A percentile compares a stretch with the other conserved stretches of the same genome.
Conservation (phyloP, 768 basidiomycete species). For the Auricularia heimuer region DNA sequence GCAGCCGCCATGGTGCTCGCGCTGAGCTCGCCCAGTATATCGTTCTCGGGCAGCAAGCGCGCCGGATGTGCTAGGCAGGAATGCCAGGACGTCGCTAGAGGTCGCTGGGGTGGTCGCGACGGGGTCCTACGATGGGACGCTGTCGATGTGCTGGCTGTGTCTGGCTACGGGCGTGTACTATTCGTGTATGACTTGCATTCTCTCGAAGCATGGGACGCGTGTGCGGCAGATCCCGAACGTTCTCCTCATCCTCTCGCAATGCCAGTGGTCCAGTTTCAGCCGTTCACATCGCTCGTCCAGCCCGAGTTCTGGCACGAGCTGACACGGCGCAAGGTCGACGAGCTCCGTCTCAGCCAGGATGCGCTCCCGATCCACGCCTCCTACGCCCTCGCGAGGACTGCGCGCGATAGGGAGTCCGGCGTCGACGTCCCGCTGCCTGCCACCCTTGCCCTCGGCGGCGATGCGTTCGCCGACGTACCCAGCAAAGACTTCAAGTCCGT, state of each 20-base stretch:
- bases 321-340: constrained; percentile 81
- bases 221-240: background rate
- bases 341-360: constrained; percentile 71
- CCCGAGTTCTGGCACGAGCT: constrained; percentile 93
- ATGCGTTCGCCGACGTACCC: constrained; percentile 44
- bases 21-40: no score
- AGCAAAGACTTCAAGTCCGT: constrained; percentile 30
- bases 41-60: no score
- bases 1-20: no score
- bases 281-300: constrained; percentile 77
- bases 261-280: constrained; percentile 66
- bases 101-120: no score
- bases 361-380: constrained; percentile 52
- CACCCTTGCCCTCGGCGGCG: constrained; percentile 52
- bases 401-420: constrained; percentile 70
- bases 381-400: constrained; percentile 59
- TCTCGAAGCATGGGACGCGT: no score
- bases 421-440: constrained; percentile 63
- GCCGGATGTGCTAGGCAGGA: no score
- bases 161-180: no score
- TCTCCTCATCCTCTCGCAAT: constrained; percentile 15
- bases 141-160: no score
- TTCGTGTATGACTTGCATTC: no score
- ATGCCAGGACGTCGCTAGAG: no score
- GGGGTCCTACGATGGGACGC: no score